A percentile compares a stretch with the other conserved stretches of the same genome.
These are phyloP conservation scores for Sugiyamaella chiloensis DNA, from an alignment of 805 yeast genomes.

Conservation along the genomic window DNA sequence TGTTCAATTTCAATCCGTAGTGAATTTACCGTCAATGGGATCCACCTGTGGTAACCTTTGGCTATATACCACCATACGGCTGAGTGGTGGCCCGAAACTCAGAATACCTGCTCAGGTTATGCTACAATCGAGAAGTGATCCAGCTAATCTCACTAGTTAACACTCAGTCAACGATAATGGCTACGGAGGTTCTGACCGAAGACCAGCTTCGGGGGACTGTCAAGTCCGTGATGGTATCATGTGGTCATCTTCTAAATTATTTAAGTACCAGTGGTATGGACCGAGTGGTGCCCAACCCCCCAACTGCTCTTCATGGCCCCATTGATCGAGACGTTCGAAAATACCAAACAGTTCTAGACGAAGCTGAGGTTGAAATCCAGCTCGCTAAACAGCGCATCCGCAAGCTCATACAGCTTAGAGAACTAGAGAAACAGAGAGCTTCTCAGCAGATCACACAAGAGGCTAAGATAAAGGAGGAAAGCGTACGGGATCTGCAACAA, in stretches of 20 bases:
- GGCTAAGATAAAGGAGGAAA: conserved; percentile 3
- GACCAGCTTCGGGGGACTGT: conserved; percentile 14
- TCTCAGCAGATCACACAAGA: conserved; percentile 5
- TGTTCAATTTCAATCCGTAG: no score
- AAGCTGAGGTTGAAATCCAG: conserved; percentile 23
- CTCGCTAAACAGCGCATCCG: conserved; percentile 12
- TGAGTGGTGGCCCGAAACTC: no score
- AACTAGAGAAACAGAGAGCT: conserved; percentile 9
- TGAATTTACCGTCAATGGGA: no score
- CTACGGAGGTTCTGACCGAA: conserved; percentile 12
- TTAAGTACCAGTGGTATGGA: conserved; percentile 16
- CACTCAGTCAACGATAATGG: background rate
- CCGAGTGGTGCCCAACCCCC: conserved; percentile 27
- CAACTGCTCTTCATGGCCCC: conserved; percentile 20
- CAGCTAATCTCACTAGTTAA: no score
- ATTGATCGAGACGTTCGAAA: conserved; percentile 20
- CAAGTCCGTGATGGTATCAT: conserved; percentile 18
- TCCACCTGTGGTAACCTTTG: no score
- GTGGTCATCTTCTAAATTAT: conserved; percentile 21
- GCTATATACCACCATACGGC: no score
- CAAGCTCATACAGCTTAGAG: conserved; percentile 7
- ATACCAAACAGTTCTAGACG: conserved; percentile 22
- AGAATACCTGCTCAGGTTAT: no score
- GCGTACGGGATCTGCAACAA: background rate
- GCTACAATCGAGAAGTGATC: no score